These are phyloP conservation scores for Ilex aquifolium DNA, from an alignment of 257 asterid genomes.

Conservation along the genomic window DNA sequence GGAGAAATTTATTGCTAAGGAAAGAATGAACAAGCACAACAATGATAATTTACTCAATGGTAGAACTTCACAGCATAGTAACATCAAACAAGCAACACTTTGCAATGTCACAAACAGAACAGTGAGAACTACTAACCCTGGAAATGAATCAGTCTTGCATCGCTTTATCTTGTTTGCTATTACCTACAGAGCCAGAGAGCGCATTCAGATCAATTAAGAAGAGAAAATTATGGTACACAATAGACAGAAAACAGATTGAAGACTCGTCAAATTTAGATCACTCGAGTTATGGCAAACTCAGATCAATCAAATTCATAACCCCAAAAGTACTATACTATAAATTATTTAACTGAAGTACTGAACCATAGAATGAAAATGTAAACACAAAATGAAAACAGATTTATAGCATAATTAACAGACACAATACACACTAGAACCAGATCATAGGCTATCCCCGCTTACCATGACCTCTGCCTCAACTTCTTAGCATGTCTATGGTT, in stretches of 20 bases:
- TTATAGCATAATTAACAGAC: too few relatives aligned
- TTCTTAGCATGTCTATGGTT: too few relatives aligned
- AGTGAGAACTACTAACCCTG: slow-evolving; percentile 46
- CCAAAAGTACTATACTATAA: too few relatives aligned
- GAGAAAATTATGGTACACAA: neutral
- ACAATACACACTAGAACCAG: too few relatives aligned
- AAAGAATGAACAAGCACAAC: neutral
- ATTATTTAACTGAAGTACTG: too few relatives aligned
- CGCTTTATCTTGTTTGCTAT: slow-evolving; percentile 82
- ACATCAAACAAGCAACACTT: slow-evolving; percentile 4
- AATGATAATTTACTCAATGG: slow-evolving; percentile 6
- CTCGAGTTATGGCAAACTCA: too few relatives aligned
- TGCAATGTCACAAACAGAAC: slow-evolving; percentile 1
- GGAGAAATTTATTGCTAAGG: slow-evolving; percentile 2
- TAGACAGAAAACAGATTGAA: neutral
- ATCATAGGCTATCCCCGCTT: too few relatives aligned
- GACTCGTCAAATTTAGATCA: neutral
- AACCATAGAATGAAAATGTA: too few relatives aligned
- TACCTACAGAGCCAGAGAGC: slow-evolving; percentile 41
- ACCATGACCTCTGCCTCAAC: too few relatives aligned
- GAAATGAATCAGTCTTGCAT: slow-evolving; percentile 91
- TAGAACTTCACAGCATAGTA: neutral
- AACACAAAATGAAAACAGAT: too few relatives aligned
- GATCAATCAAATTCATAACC: too few relatives aligned
- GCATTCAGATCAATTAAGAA: neutral